Evolutionary conservation across 306 rosid genomes (phyloP).

Genomic region (Glycyrrhiza uralensis): DNA sequence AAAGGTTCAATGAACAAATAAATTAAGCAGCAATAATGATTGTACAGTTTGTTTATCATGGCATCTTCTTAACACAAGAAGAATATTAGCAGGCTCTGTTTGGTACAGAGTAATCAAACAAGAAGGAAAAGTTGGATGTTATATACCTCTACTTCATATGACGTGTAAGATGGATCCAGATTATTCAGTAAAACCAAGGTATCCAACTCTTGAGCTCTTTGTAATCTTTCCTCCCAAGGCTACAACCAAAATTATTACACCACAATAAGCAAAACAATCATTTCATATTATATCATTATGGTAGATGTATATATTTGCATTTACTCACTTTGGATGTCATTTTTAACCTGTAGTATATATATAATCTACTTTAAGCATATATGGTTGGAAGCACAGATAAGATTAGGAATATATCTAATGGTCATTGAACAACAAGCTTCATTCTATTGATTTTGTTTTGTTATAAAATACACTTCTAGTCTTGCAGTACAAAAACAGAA

Average conservation of each 20-base stretch:
- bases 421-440: not conserved
- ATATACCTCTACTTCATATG: conserved; percentile 56
- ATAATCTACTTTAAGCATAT: not conserved
- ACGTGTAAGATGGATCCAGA: conserved; percentile 56
- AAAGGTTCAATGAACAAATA: not conserved
- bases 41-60: not conserved
- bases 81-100: not conserved
- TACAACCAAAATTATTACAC: conserved; percentile 17
- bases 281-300: not conserved
- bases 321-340: not conserved
- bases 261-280: not conserved
- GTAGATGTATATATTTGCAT: not conserved
- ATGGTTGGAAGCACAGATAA: not conserved
- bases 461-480: not conserved
- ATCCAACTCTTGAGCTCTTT: conserved; percentile 39
- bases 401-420: not conserved
- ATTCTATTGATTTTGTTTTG: not conserved
- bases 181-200: conserved; percentile 52
- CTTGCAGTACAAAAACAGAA: not conserved
- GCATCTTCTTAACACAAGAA: not conserved
- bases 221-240: conserved; percentile 55
- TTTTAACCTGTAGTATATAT: not conserved
- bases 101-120: not conserved
- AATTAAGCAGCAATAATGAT: not conserved
- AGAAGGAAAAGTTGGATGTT: not conserved